Percentiles rank a stretch among this genome's conserved stretches.
Evolutionary conservation across 2,329 filamentous ascomycete genomes (phyloP).

Genomic region (Pochonia chlamydosporia): DNA sequence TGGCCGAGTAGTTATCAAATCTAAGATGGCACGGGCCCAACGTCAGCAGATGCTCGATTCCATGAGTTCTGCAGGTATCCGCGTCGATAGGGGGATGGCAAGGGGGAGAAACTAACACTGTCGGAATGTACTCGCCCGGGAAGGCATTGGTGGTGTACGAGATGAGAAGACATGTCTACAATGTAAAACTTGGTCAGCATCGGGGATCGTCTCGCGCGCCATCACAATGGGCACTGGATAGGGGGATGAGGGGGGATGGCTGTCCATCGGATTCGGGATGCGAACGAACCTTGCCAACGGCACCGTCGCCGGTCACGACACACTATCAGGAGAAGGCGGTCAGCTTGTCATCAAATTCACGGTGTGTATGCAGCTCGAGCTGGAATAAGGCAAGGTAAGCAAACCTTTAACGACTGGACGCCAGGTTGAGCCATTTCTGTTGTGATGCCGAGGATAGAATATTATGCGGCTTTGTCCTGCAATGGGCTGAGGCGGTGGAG

Average conservation of each 20-base stretch:
- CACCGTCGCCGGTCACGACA: conserved; percentile 98
- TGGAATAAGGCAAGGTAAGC: conserved; percentile 14
- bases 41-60: conserved; percentile 6
- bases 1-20: conserved; percentile 98
- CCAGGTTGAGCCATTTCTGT: conserved; percentile 70
- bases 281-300: conserved; percentile 71
- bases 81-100: conserved; percentile 4
- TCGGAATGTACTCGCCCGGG: conserved; percentile 99
- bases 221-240: neutral
- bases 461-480: neutral
- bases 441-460: conserved; percentile 1
- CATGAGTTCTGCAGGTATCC: neutral
- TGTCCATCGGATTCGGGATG: conserved; percentile 7
- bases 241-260: conserved; percentile 1
- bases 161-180: conserved; percentile 93
- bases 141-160: conserved; percentile 99
- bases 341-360: conserved; percentile 18
- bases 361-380: conserved; percentile 6
- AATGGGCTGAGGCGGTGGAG: conserved; percentile 7
- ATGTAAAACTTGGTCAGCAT: neutral
- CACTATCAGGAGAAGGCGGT: conserved; percentile 53
- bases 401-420: conserved; percentile 88
- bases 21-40: conserved; percentile 36
- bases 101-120: conserved; percentile 62
- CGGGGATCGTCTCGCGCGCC: neutral